Conservation (phyloP, 192 early-diverging fungal genomes). For the Mortierella claussenii region DNA sequence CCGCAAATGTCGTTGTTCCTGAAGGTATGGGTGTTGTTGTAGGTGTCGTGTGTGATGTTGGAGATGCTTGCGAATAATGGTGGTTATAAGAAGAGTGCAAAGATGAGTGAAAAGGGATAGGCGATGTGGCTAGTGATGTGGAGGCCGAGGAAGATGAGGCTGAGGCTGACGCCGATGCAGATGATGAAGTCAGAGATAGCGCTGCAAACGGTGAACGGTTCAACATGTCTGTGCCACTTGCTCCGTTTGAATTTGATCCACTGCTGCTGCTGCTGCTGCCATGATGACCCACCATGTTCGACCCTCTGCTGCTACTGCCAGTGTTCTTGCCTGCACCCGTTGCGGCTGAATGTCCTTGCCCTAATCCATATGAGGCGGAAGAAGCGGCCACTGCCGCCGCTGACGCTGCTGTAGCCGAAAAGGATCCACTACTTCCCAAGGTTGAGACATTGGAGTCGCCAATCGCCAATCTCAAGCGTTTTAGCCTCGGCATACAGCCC, state of each 20-base stretch:
- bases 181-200: slow-evolving; percentile 5
- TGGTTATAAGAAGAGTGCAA: slow-evolving; percentile 3
- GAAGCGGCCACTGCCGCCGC: background rate
- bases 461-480: slow-evolving; percentile 38
- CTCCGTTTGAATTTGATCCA: background rate
- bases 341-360: no score
- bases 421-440: background rate
- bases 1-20: background rate
- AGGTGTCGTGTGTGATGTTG: slow-evolving; percentile 2
- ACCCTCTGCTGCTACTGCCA: background rate
- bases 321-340: slow-evolving; percentile 3
- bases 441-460: slow-evolving; percentile 22
- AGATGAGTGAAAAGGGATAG: background rate
- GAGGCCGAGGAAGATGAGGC: background rate
- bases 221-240: background rate
- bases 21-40: background rate
- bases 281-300: background rate
- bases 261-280: background rate
- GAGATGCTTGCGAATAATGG: background rate
- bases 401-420: background rate
- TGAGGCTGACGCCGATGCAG: slow-evolving; percentile 3
- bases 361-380: background rate
- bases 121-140: slow-evolving; percentile 3
- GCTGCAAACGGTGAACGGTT: slow-evolving; percentile 23
- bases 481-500: slow-evolving; percentile 45